These are phyloP conservation scores for Ceriops tagal DNA, from an alignment of 345 rosid genomes.

Conservation along the genomic window DNA sequence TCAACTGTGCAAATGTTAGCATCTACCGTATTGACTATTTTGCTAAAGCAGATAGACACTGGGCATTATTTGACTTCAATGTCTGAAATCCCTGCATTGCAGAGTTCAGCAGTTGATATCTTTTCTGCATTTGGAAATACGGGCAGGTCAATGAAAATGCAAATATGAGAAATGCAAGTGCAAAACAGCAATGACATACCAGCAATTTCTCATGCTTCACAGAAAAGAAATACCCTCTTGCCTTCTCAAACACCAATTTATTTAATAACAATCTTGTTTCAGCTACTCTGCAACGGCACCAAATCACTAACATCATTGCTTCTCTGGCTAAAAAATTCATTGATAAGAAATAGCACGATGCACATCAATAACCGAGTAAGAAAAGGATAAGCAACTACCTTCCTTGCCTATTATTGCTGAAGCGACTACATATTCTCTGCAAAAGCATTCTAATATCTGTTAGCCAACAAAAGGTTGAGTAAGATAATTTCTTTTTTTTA, in stretches of 20 bases:
- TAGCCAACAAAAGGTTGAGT: constrained; percentile 17
- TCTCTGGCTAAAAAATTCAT: constrained; percentile 8
- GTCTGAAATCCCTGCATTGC: constrained; percentile 46
- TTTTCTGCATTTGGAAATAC: constrained; percentile 50
- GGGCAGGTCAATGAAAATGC: constrained; percentile 20
- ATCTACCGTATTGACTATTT: constrained; percentile 17
- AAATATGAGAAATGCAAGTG: constrained; percentile 8
- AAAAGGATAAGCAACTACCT: constrained; percentile 41
- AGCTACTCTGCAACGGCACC: constrained; percentile 48
- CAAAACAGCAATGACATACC: constrained; percentile 39
- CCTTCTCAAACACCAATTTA: constrained; percentile 62
- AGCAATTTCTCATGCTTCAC: constrained; percentile 50
- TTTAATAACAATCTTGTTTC: constrained; percentile 50
- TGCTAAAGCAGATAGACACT: constrained; percentile 26
- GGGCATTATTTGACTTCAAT: constrained; percentile 41
- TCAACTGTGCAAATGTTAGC: constrained; percentile 16
- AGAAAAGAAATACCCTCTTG: constrained; percentile 50
- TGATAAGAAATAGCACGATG: constrained; percentile 4
- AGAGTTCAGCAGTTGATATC: constrained; percentile 37
- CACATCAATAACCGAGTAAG: constrained; percentile 5
- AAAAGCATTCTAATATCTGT: constrained; percentile 5
- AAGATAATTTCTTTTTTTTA: constrained; percentile 9
- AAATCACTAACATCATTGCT: constrained; percentile 22
- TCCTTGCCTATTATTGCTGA: constrained; percentile 31
- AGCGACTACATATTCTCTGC: constrained; percentile 41